A percentile compares a stretch with the other conserved stretches of the same genome.
These are phyloP conservation scores for Collybiopsis luxurians DNA, from an alignment of 768 basidiomycete species.

Conservation along the genomic window DNA sequence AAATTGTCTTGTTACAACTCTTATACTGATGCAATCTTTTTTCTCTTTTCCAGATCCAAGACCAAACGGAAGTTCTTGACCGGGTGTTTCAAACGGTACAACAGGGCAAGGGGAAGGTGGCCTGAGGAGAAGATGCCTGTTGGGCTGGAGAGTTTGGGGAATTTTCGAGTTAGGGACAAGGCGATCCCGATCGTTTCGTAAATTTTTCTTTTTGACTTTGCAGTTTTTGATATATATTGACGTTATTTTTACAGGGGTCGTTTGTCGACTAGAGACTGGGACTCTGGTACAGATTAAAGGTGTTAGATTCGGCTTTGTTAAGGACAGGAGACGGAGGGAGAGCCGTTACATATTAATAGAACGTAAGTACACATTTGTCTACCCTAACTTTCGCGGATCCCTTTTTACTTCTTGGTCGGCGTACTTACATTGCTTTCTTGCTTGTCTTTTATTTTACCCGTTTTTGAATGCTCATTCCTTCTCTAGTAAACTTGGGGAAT, in stretches of 20 bases:
- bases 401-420: background rate
- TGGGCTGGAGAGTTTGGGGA: slow-evolving; percentile 84
- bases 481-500: too few species aligned
- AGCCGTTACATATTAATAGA: slow-evolving; percentile 91
- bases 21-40: background rate
- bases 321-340: slow-evolving; percentile 85
- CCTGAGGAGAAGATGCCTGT: slow-evolving; percentile 92
- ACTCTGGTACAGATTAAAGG: slow-evolving; percentile 98
- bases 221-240: background rate
- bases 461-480: too few species aligned
- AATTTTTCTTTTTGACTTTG: background rate
- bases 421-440: too few species aligned
- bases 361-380: slow-evolving; percentile 53
- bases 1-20: slow-evolving; percentile 1
- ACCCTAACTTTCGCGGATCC: slow-evolving; percentile 11
- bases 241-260: slow-evolving; percentile 57
- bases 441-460: too few species aligned
- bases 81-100: slow-evolving; percentile 69
- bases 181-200: too few species aligned
- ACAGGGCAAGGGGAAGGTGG: slow-evolving; percentile 74
- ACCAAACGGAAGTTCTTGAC: slow-evolving; percentile 77
- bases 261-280: slow-evolving; percentile 97
- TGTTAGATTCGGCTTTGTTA: slow-evolving; percentile 90
- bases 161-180: slow-evolving; percentile 97
- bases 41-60: slow-evolving; percentile 92